Conservation (phyloP, 2,329 filamentous ascomycete genomes). For the Biscogniauxia marginata region DNA sequence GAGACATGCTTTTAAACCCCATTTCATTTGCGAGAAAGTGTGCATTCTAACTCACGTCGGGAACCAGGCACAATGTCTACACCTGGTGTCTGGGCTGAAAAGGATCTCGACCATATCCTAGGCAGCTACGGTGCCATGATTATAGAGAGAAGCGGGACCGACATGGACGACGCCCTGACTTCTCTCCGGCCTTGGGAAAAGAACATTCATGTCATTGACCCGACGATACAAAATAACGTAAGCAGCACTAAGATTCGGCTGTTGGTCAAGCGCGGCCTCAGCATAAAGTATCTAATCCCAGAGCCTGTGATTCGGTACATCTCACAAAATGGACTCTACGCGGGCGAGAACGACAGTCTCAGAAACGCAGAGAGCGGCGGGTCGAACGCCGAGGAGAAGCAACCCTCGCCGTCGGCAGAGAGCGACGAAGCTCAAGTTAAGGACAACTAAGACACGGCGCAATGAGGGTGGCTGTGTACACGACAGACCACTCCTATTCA, state of each 20-base stretch:
- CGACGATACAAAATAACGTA: constrained; percentile 84
- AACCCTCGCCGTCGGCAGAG: background rate
- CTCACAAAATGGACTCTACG: constrained; percentile 57
- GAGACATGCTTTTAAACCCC: too few relatives aligned
- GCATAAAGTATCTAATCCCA: constrained; percentile 51
- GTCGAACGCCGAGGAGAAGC: background rate
- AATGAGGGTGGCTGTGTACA: background rate
- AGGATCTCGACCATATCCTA: constrained; percentile 85
- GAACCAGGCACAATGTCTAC: constrained; percentile 73
- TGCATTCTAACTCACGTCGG: too few relatives aligned
- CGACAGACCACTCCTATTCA: background rate
- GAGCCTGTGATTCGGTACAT: constrained; percentile 42
- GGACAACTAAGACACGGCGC: background rate
- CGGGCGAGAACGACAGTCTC: constrained; percentile 18
- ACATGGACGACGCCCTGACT: constrained; percentile 84
- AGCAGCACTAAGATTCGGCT: constrained; percentile 80
- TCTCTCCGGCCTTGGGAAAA: constrained; percentile 78
- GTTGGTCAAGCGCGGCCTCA: constrained; percentile 75
- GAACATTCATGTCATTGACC: constrained; percentile 84
- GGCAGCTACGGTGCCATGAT: constrained; percentile 78
- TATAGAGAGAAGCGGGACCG: constrained; percentile 83
- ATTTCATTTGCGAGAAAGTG: too few relatives aligned
- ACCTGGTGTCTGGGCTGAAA: constrained; percentile 75
- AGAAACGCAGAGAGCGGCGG: background rate
- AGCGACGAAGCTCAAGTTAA: background rate